Evolutionary conservation across 2,329 filamentous ascomycete species (phyloP), one percentile per base, ranked within the genome.

Genomic region (Chaetomiaceae sp.): DNA sequence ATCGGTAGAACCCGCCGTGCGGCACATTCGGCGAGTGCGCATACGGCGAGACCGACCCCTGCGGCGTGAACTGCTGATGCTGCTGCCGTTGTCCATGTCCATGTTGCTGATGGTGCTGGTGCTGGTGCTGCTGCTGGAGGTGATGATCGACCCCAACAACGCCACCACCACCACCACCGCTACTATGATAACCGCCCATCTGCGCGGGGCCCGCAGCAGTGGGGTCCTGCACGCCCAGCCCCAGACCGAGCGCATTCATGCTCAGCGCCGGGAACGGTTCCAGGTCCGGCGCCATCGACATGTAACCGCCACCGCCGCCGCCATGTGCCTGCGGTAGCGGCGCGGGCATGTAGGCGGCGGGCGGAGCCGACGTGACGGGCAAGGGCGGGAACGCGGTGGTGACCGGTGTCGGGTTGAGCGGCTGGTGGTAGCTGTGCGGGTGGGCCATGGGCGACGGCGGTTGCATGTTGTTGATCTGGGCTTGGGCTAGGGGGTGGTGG

Each of bases 31-130:
- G 69, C 9, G 70, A 72, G 35, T 64, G 67, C 2, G 59, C 56
- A 49, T 66, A 73, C 0, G 70, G 69, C 27, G 71, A 71, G 11
- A 64, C 63, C 2, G 69, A 71, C 6, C 69, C 69, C 29, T 66
- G 65, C 15, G 63, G 64, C 18, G 62, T 63, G 45, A 63, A 73
- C 26, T 66, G 67, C 17, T 39, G 58, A 14, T 57, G 55, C 18
- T 61, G 58, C 40, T 35, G 38, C 9, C 32, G 44, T 6, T 47
- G n/a, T n/a, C n/a, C n/a, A n/a, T n/a, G n/a, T n/a, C n/a, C n/a
- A n/a, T n/a, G 45, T 7, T 37, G 45, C 3, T 42, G 36, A 10
- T 39, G 32, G 8, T 38, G 37, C 15, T 42, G 41, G 2, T 38
- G 29, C 18, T 36, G 24, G 4, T 34, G 37, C 11, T 37, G 33